These are phyloP conservation scores for Boletus semigastroideus DNA, from an alignment of 1,284 basidiomycete genomes.

Conservation along the genomic window DNA sequence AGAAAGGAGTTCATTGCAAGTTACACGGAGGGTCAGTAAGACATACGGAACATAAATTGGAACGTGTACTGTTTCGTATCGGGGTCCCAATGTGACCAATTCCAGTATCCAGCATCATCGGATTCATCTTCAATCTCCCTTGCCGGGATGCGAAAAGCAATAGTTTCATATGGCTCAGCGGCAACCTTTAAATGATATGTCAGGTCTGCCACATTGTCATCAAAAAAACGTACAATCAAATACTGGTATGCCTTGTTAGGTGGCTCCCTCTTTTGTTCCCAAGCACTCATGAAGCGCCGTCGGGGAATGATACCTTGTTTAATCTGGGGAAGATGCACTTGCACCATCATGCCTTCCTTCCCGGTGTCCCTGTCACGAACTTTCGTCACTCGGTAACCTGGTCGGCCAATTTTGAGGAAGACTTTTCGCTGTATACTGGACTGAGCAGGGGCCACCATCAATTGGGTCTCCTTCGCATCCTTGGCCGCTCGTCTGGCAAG, in stretches of 20 bases:
- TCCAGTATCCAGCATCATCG: constrained; percentile 87
- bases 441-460: constrained; percentile 81
- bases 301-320: constrained; percentile 84
- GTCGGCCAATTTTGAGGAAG: constrained; percentile 96
- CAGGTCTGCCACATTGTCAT: constrained; percentile 7
- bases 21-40: constrained; percentile 31
- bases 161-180: constrained; percentile 98
- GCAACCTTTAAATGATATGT: constrained; percentile 66
- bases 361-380: constrained; percentile 76
- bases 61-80: constrained; percentile 96
- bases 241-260: constrained; percentile 98
- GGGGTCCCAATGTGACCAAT: constrained; percentile 96
- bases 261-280: constrained; percentile 95
- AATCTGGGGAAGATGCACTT: constrained; percentile 94
- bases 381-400: constrained; percentile 92
- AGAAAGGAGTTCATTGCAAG: constrained; percentile 13
- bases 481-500: constrained; percentile 93
- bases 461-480: constrained; percentile 90
- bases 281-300: constrained; percentile 95
- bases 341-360: constrained; percentile 94
- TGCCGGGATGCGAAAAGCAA: constrained; percentile 97
- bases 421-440: constrained; percentile 83
- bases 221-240: constrained; percentile 74
- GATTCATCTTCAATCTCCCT: constrained; percentile 94
- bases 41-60: constrained; percentile 87